A percentile compares a stretch with the other conserved stretches of the same genome.
These are phyloP conservation scores for Mortierella sp. DNA, from an alignment of 371 early-diverging fungal genomes.

Conservation along the genomic window DNA sequence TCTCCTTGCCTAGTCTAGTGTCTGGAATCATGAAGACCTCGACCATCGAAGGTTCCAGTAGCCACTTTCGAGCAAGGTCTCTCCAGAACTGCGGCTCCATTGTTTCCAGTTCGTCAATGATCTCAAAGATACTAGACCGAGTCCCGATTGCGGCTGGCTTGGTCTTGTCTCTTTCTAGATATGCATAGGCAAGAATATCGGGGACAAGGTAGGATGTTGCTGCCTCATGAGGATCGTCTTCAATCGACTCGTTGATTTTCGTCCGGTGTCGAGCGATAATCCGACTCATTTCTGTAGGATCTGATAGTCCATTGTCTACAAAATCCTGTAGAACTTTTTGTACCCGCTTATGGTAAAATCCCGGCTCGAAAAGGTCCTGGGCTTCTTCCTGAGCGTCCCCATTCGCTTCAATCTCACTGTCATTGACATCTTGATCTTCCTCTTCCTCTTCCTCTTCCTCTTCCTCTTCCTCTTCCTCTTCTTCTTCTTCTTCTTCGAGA, in stretches of 20 bases:
- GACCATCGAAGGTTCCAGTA: slow-evolving; percentile 65
- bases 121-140: slow-evolving; percentile 60
- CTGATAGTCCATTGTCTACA: slow-evolving; percentile 48
- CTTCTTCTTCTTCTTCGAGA: slow-evolving; percentile 3
- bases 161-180: slow-evolving; percentile 33
- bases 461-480: slow-evolving; percentile 13
- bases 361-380: slow-evolving; percentile 58
- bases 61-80: slow-evolving; percentile 65
- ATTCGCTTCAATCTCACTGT: slow-evolving; percentile 26
- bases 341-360: slow-evolving; percentile 56
- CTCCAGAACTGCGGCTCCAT: slow-evolving; percentile 72
- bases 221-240: slow-evolving; percentile 74
- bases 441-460: slow-evolving; percentile 32
- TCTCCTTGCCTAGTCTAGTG: slow-evolving; percentile 58
- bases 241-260: slow-evolving; percentile 64
- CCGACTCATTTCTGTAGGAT: slow-evolving; percentile 44
- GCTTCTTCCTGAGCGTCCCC: slow-evolving; percentile 41
- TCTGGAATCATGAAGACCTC: slow-evolving; percentile 76
- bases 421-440: slow-evolving; percentile 24
- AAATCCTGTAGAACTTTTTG: slow-evolving; percentile 56
- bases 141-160: slow-evolving; percentile 57
- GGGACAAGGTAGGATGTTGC: slow-evolving; percentile 63
- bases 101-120: slow-evolving; percentile 63
- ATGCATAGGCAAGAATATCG: slow-evolving; percentile 72
- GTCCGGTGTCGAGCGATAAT: slow-evolving; percentile 58